Conservation (phyloP, 192 early-diverging fungal species). For the Rhizophagus sp. region DNA sequence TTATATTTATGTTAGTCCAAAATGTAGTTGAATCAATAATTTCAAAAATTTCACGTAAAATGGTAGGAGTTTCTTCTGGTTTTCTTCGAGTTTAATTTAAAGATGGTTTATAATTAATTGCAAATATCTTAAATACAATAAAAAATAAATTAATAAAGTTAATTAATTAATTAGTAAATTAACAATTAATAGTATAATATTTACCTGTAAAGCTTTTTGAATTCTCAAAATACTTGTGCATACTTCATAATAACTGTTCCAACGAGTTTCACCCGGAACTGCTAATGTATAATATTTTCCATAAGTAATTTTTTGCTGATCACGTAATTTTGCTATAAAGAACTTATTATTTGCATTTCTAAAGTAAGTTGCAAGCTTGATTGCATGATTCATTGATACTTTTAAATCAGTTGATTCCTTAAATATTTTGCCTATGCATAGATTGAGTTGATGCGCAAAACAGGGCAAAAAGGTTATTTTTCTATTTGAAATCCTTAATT, state of each 20-base stretch:
- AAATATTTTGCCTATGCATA: conserved; percentile 8
- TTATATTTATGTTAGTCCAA: not conserved
- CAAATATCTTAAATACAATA: not conserved
- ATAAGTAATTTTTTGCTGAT: not conserved
- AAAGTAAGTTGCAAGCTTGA: not conserved
- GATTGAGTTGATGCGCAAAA: not conserved
- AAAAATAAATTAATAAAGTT: no score
- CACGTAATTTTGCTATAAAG: conserved; percentile 1
- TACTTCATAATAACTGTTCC: conserved; percentile 2
- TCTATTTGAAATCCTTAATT: conserved; percentile 3
- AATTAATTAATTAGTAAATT: no score
- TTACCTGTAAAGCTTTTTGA: conserved; percentile 9
- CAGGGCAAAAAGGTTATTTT: conserved; percentile 2
- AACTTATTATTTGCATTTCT: not conserved
- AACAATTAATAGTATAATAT: not conserved
- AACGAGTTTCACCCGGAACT: not conserved
- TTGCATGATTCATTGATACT: not conserved
- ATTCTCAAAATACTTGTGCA: not conserved
- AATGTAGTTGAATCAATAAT: not conserved
- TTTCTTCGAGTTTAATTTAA: not conserved
- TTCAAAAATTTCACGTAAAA: not conserved
- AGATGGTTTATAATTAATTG: conserved; percentile 1
- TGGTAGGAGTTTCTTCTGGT: not conserved
- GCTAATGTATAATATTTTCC: not conserved
- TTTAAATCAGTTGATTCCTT: conserved; percentile 8